phyloP scores from a whole-genome alignment of 2,329 filamentous ascomycete species.

The Penicillium sp. region DNA sequence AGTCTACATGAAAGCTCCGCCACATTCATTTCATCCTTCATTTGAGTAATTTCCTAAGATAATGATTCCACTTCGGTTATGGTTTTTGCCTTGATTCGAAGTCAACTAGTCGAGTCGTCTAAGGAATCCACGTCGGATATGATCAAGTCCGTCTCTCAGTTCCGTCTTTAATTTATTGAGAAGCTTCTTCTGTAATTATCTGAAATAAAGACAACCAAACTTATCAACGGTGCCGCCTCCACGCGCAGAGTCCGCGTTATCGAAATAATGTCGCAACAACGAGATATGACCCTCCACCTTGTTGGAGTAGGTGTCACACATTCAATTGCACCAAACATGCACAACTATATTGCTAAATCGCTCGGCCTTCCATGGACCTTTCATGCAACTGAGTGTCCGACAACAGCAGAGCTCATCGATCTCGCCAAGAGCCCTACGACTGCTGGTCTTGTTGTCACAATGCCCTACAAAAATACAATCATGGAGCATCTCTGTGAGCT shows the following conservation, averaged over 20 bases:
- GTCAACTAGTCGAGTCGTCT: too few relatives aligned
- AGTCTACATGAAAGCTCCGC: neutral
- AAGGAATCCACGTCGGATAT: neutral
- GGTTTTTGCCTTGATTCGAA: slow-evolving; percentile 7
- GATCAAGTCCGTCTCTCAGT: neutral
- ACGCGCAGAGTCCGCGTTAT: neutral
- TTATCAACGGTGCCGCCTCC: neutral
- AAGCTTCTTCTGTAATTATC: neutral
- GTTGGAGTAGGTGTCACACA: slow-evolving; percentile 18
- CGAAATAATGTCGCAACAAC: neutral
- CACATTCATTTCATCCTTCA: too few relatives aligned
- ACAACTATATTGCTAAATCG: slow-evolving; percentile 18
- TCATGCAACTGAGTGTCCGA: slow-evolving; percentile 14
- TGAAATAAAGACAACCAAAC: neutral
- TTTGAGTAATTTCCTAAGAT: too few relatives aligned
- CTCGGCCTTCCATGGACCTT: slow-evolving; percentile 17
- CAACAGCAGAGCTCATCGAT: slow-evolving; percentile 7
- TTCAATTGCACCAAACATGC: slow-evolving; percentile 19
- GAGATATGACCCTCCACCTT: slow-evolving; percentile 14
- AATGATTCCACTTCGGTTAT: slow-evolving; percentile 4
- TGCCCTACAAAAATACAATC: slow-evolving; percentile 18
- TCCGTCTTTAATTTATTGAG: neutral
- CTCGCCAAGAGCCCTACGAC: slow-evolving; percentile 11
- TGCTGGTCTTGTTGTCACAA: slow-evolving; percentile 15
- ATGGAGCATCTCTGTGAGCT: slow-evolving; percentile 13